Conservation (phyloP, 2,329 filamentous ascomycete species). For the Fusarium pilosicola region DNA sequence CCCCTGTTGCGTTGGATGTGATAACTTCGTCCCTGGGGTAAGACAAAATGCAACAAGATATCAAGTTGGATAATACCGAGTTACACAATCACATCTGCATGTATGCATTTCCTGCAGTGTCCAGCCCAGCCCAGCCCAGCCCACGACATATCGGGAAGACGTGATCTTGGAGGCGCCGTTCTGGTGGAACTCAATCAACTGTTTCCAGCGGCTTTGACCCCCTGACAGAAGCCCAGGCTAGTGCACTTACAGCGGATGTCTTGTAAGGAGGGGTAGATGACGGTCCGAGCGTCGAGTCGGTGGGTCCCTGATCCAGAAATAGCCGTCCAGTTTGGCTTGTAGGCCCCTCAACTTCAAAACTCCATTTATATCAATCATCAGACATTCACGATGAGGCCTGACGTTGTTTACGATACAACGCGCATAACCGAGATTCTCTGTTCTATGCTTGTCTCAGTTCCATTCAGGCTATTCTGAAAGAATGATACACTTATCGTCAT, state of each 20-base stretch:
- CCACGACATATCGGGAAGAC: slow-evolving; percentile 19
- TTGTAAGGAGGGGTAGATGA: slow-evolving; percentile 6
- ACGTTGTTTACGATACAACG: neutral
- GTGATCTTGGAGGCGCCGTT: neutral
- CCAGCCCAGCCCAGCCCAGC: neutral
- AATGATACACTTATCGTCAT: slow-evolving; percentile 6
- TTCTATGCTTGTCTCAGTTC: slow-evolving; percentile 4
- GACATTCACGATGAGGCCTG: neutral
- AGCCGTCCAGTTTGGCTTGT: slow-evolving; percentile 15
- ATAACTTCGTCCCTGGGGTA: neutral
- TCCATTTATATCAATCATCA: slow-evolving; percentile 25
- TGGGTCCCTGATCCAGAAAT: slow-evolving; percentile 35
- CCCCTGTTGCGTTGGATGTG: slow-evolving; percentile 19
- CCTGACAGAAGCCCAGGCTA: slow-evolving; percentile 16
- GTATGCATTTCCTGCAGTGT: slow-evolving; percentile 33
- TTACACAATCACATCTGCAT: slow-evolving; percentile 29
- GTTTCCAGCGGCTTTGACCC: slow-evolving; percentile 13
- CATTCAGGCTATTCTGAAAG: neutral
- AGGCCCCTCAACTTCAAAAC: slow-evolving; percentile 16
- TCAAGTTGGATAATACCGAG: slow-evolving; percentile 9
- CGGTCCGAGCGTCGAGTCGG: slow-evolving; percentile 27
- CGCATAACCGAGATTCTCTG: neutral
- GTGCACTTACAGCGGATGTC: slow-evolving; percentile 11
- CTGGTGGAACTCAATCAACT: slow-evolving; percentile 32
- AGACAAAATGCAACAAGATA: neutral